Conservation (phyloP, 1,284 basidiomycete species). For the Lignosus rhinocerotis region DNA sequence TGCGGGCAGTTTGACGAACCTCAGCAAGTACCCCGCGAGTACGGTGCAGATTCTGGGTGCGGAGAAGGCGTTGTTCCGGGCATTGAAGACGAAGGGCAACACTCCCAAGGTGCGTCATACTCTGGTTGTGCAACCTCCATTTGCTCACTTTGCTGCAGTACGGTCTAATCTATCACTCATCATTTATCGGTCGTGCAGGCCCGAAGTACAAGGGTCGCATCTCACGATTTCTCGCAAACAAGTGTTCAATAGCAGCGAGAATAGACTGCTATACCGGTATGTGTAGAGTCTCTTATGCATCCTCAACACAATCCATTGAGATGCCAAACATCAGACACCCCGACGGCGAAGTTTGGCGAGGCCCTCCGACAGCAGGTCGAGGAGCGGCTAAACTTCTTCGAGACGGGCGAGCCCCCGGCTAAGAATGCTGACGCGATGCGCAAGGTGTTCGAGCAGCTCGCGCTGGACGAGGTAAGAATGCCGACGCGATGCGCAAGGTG, state of each 20-base stretch:
- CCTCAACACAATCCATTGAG: neutral
- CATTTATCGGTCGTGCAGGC: slow-evolving; percentile 94
- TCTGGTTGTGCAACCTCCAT: neutral
- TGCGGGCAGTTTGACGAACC: slow-evolving; percentile 95
- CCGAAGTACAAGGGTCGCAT: slow-evolving; percentile 98
- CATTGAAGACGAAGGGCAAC: slow-evolving; percentile 98
- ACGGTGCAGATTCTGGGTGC: slow-evolving; percentile 98
- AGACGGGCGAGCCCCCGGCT: slow-evolving; percentile 79
- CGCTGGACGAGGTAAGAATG: slow-evolving; percentile 79
- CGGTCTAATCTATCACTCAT: slow-evolving; percentile 90
- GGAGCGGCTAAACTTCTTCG: slow-evolving; percentile 94
- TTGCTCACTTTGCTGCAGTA: slow-evolving; percentile 52
- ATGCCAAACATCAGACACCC: too few species aligned
- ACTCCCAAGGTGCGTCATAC: slow-evolving; percentile 80
- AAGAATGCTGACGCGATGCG: slow-evolving; percentile 90
- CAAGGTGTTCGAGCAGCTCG: slow-evolving; percentile 83
- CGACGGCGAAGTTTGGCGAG: slow-evolving; percentile 93
- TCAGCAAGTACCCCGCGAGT: slow-evolving; percentile 98
- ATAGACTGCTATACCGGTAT: slow-evolving; percentile 96
- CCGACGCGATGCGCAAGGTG: slow-evolving; percentile 73
- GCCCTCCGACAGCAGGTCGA: slow-evolving; percentile 94
- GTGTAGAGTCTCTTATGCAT: slow-evolving; percentile 21
- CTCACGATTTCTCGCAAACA: slow-evolving; percentile 97
- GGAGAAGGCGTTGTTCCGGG: slow-evolving; percentile 97
- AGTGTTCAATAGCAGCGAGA: slow-evolving; percentile 96